A percentile compares a stretch with the other conserved stretches of the same genome.
Evolutionary conservation across 345 rosid species (phyloP).

Genomic region (Hypericum androsaemum): DNA sequence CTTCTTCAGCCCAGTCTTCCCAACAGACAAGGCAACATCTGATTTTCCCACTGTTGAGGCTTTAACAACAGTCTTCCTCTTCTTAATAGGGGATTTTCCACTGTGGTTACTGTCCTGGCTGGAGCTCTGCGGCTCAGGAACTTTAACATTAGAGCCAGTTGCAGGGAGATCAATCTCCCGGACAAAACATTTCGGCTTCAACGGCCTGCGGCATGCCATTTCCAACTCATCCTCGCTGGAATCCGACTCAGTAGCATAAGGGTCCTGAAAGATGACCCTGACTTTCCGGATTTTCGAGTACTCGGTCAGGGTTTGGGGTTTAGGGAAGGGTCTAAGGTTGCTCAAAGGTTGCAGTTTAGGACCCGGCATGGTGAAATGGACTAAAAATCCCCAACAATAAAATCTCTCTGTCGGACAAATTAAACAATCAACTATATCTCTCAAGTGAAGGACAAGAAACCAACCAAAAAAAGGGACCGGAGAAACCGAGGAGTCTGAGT

Average conservation of each 20-base stretch:
- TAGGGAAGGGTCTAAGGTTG: conserved; percentile 18
- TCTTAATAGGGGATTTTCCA: conserved; percentile 24
- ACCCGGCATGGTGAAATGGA: conserved; percentile 32
- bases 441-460: background rate
- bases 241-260: conserved; percentile 84
- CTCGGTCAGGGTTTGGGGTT: conserved; percentile 12
- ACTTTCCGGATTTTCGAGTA: conserved; percentile 38
- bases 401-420: background rate
- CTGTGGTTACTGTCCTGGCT: conserved; percentile 55
- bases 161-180: conserved; percentile 47
- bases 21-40: background rate
- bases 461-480: background rate
- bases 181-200: conserved; percentile 38
- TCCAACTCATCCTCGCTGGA: conserved; percentile 71
- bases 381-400: conserved; percentile 28
- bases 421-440: background rate
- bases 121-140: conserved; percentile 39
- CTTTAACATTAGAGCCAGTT: background rate
- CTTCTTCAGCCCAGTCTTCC: background rate
- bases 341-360: conserved; percentile 22
- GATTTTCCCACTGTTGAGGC: background rate
- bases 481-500: conserved; percentile 7
- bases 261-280: conserved; percentile 62
- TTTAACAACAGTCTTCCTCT: conserved; percentile 17
- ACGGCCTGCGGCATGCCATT: background rate